Conservation (phyloP, 2,329 filamentous ascomycete species). For the Eurotiales sp. region DNA sequence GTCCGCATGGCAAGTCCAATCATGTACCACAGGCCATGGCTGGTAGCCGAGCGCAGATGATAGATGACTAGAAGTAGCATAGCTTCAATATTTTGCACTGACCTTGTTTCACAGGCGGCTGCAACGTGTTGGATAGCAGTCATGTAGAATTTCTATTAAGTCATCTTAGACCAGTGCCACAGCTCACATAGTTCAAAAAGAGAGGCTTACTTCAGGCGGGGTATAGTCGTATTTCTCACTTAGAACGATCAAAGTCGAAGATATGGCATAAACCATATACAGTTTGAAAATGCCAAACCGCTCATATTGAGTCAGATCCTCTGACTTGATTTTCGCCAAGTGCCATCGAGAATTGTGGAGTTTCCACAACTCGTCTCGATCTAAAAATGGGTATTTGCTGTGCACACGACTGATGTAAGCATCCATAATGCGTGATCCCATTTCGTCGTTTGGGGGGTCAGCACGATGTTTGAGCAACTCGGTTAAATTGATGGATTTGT, state of each 20-base stretch:
- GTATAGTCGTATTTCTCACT: slow-evolving; percentile 46
- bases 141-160: slow-evolving; percentile 46
- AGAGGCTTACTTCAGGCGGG: slow-evolving; percentile 36
- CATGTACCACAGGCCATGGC: slow-evolving; percentile 54
- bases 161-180: neutral
- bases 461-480: slow-evolving; percentile 42
- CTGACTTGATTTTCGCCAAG: slow-evolving; percentile 33
- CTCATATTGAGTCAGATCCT: slow-evolving; percentile 31
- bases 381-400: slow-evolving; percentile 49
- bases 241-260: slow-evolving; percentile 47
- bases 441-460: slow-evolving; percentile 46
- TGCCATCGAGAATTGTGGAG: slow-evolving; percentile 42
- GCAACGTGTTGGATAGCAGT: slow-evolving; percentile 49
- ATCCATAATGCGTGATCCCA: slow-evolving; percentile 43
- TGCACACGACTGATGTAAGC: slow-evolving; percentile 47
- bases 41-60: slow-evolving; percentile 49
- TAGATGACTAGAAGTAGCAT: slow-evolving; percentile 52
- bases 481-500: slow-evolving; percentile 33
- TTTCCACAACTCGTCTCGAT: slow-evolving; percentile 44
- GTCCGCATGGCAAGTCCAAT: slow-evolving; percentile 53
- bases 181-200: neutral
- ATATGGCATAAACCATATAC: slow-evolving; percentile 52
- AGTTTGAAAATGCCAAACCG: slow-evolving; percentile 50
- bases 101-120: slow-evolving; percentile 47
- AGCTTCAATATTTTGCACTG: slow-evolving; percentile 51